Base-by-base conservation (phyloP, 345 rosid species). In the Xanthoceras sorbifolium region DNA sequence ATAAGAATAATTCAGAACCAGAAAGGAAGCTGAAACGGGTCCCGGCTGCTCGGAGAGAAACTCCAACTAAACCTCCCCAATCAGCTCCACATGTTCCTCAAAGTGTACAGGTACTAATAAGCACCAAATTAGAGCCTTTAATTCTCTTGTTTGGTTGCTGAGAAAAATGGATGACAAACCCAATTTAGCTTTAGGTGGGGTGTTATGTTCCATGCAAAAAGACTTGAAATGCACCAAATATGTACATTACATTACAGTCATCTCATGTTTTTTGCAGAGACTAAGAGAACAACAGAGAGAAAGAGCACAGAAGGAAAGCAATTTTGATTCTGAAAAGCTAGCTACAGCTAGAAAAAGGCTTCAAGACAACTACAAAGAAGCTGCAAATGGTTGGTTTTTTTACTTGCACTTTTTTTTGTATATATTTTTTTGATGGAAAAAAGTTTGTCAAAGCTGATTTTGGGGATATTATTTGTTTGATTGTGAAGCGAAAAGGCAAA, bases 401-500 rank as follows among this genome's bases (percentile, higher is more conserved):
- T 77, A 57, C 9, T 28, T 69, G 22, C 6, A 20, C 72, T 32
- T 9, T 10, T 9, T 73, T 26, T 12, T 23, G 4, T 8, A 1
- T 20, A 6, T 71, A 59, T 3, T 72, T 29, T 25, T 4, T 48
- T 71, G 62, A 7, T 70, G 70, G n/a, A n/a, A n/a, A 55, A 22
- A 22, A 5, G 9, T 55, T 17, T 48, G n/a, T 15, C 15, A 17
- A n/a, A 48, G 6, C 74, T 79, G 73, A 78, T 36, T 48, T 17
- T 63, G n/a, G 64, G 32, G 14, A 12, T 71, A 10, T 46, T 46
- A 65, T 71, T 80, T 74, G 81, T 71, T 72, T 68, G 62, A 77
- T 68, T 74, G 70, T 91, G 84, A 89, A 97, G 99, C 97, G 42
- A 97, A 94, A 88, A 97, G 81, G 93, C 99, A 97, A 88, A 89